These are phyloP conservation scores for Neurospora sublineolata DNA, from an alignment of 495 filamentous ascomycete genomes.

Conservation along the genomic window DNA sequence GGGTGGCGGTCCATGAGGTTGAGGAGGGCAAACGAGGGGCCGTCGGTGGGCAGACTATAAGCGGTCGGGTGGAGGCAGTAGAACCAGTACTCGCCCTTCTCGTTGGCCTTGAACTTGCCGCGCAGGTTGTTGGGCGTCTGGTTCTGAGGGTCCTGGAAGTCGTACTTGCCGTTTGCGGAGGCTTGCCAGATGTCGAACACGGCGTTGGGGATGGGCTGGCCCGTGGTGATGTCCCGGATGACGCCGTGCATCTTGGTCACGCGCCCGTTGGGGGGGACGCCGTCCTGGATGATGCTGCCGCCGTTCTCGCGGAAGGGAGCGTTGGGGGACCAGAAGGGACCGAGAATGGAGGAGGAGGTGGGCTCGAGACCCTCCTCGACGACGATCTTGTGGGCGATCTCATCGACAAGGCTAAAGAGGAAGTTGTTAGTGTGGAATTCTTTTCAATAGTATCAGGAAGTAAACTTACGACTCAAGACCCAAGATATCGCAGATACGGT, in stretches of 20 bases:
- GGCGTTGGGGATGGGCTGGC: constrained; percentile 55
- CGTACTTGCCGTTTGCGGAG: constrained; percentile 74
- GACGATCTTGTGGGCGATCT: constrained; percentile 73
- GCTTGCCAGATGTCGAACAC: constrained; percentile 84
- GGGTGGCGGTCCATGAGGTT: constrained; percentile 66
- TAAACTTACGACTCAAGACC: constrained; percentile 67
- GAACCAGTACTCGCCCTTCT: constrained; percentile 62
- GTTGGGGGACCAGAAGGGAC: constrained; percentile 80
- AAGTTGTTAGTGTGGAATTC: neutral
- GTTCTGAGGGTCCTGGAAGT: constrained; percentile 72
- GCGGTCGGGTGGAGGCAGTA: constrained; percentile 77
- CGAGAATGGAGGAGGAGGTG: constrained; percentile 74
- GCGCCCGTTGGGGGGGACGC: constrained; percentile 46
- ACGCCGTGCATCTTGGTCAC: constrained; percentile 66
- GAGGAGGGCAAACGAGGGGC: constrained; percentile 57
- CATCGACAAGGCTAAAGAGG: constrained; percentile 56
- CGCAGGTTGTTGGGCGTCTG: constrained; percentile 73
- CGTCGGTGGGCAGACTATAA: constrained; percentile 69
- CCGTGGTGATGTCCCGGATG: constrained; percentile 60
- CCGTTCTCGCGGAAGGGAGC: constrained; percentile 66
- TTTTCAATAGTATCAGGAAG: neutral
- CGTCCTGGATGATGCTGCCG: constrained; percentile 57
- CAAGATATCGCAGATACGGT: constrained; percentile 67
- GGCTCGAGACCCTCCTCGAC: constrained; percentile 57
- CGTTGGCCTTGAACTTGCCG: constrained; percentile 71